A percentile compares a stretch with the other conserved stretches of the same genome.
phyloP scores from a whole-genome alignment of 2,329 filamentous ascomycete species.

The Aspergillus hortae region DNA sequence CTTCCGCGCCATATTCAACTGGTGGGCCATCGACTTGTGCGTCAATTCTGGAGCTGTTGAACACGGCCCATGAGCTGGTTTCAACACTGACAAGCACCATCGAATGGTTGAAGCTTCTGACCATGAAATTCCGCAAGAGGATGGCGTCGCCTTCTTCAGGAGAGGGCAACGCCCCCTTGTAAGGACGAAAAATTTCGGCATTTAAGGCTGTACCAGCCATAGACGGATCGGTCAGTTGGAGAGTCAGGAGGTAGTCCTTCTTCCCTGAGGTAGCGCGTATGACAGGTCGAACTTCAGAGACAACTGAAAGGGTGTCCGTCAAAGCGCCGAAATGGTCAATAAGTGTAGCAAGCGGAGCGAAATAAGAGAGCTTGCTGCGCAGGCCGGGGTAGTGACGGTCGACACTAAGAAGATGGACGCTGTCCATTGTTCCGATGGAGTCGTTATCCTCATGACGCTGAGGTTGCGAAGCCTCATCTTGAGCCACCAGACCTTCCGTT shows the following conservation, averaged over 20 bases:
- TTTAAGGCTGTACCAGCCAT: conserved; percentile 35
- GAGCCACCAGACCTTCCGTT: neutral
- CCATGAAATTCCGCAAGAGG: conserved; percentile 45
- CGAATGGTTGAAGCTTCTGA: conserved; percentile 38
- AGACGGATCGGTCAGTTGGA: conserved; percentile 45
- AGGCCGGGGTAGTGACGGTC: conserved; percentile 32
- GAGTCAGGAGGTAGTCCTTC: conserved; percentile 38
- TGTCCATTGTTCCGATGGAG: conserved; percentile 3
- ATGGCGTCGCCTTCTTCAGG: conserved; percentile 39
- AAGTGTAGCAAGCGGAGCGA: conserved; percentile 41
- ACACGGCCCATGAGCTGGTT: conserved; percentile 47
- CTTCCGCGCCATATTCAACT: conserved; percentile 38
- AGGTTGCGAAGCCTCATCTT: conserved; percentile 2
- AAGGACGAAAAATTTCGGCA: conserved; percentile 42
- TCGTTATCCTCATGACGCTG: conserved; percentile 11
- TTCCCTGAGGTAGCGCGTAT: conserved; percentile 34
- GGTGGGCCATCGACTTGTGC: conserved; percentile 35
- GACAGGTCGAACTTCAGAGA: conserved; percentile 28
- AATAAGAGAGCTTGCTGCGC: conserved; percentile 43
- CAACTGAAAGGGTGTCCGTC: conserved; percentile 43
- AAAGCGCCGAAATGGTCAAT: conserved; percentile 38
- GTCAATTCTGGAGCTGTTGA: conserved; percentile 27
- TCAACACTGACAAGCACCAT: conserved; percentile 40
- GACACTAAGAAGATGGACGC: conserved; percentile 9
- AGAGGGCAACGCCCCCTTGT: conserved; percentile 37